Base-by-base conservation (phyloP, 805 yeast species). In the Geotrichum ghanense region DNA sequence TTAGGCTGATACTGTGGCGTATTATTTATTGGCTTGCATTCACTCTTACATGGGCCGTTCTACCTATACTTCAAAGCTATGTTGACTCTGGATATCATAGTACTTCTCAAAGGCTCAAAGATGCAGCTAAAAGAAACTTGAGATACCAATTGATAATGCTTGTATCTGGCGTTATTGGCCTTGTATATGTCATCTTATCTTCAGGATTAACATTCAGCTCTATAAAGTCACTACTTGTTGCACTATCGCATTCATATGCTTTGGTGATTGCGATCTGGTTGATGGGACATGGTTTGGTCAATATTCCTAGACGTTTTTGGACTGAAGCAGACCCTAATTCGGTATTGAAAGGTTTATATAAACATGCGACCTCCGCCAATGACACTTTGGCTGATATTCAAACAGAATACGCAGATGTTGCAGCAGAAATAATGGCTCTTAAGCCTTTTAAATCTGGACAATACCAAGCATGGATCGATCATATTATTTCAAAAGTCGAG, bases 11-110 rank as follows among this genome's bases (percentile, higher is more conserved):
- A 3, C 57, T 82, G 35, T 86, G 95, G 95, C 73, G 82, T 54
- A 56, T 76, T 42, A 78, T 81, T 45, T 86, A 86, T 61, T 86
- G 95, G 95, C 64, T 75, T 7, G 83, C 94, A 0, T 86, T 85
- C 55, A 57, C 71, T n/a, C 64, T 85, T 46, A 86, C 94, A 39
- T 86, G 95, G 95, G 64, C 76, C 4, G 51, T 83, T 1, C 61
- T 86, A 43, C 95, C 95, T 0, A 64, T 81, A 26, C 66, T 83
- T 22, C 92, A 85, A 59, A 81, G 79, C 53, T 86, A 74, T 67
- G 80, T 77, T 53, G 74, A 77, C 44, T 79, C 86, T 2, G 94
- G 95, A 7, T 73, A 79, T 58, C 75, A 70, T 56, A 73, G 73
- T 37, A 68, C 69, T 3, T 49, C 60, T 3, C 64, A 65, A 16